phyloP scores from a whole-genome alignment of 176 grass and related monocot species.

The Carex parvula region DNA sequence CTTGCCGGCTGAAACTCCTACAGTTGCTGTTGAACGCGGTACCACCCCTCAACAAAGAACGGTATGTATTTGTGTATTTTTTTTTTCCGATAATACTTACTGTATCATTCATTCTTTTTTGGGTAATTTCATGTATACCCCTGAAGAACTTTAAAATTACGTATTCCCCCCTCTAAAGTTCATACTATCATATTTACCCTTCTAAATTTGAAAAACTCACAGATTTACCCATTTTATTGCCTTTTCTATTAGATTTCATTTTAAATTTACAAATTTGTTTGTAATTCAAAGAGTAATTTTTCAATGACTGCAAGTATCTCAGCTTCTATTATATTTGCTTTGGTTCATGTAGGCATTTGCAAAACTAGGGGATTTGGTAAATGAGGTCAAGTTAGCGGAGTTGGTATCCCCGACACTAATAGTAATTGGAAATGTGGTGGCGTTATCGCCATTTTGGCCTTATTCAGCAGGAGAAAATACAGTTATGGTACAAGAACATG shows the following conservation, averaged over 20 bases:
- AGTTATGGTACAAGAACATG: slow-evolving; percentile 12
- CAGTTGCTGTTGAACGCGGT: slow-evolving; percentile 83
- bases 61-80: slow-evolving; percentile 30
- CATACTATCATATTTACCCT: too few relatives aligned
- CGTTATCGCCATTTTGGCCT: slow-evolving; percentile 69
- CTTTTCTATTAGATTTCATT: too few relatives aligned
- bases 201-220: too few relatives aligned
- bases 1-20: slow-evolving; percentile 62
- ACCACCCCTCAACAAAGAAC: slow-evolving; percentile 79
- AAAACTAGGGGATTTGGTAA: slow-evolving; percentile 56
- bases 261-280: not conserved
- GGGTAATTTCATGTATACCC: too few relatives aligned
- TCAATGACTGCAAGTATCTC: not conserved
- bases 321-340: slow-evolving; percentile 10
- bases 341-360: slow-evolving; percentile 69
- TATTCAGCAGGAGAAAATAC: slow-evolving; percentile 39
- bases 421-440: slow-evolving; percentile 81
- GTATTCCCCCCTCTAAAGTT: too few relatives aligned
- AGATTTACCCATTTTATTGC: too few relatives aligned
- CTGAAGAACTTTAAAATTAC: too few relatives aligned
- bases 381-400: slow-evolving; percentile 56
- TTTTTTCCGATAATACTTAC: not conserved
- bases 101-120: not conserved
- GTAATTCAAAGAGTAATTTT: not conserved
- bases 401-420: slow-evolving; percentile 74